Conservation (phyloP, 1,284 basidiomycete species). For the Phaffia rhodozyma region DNA sequence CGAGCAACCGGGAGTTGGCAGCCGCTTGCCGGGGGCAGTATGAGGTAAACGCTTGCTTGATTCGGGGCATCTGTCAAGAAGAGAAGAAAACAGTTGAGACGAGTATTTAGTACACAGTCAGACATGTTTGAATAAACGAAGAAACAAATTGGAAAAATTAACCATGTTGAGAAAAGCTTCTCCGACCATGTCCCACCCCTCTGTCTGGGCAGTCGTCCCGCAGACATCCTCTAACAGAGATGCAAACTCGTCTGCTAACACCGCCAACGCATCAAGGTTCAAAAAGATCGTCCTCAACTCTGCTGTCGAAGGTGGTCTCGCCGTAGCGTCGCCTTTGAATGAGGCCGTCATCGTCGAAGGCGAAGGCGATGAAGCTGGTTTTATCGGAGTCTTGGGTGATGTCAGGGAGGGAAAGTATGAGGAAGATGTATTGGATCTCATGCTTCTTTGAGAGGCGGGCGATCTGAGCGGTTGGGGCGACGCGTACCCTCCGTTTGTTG, state of each 20-base stretch:
- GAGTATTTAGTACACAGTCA: conserved; percentile 8
- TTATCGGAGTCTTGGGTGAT: not conserved
- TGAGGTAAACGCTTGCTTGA: conserved; percentile 65
- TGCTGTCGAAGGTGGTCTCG: conserved; percentile 51
- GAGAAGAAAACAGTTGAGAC: conserved; percentile 13
- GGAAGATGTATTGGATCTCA: not conserved
- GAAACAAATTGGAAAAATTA: conserved; percentile 22
- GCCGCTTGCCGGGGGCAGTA: conserved; percentile 79
- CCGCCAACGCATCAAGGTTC: conserved; percentile 62
- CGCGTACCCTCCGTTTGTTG: too few relatives aligned
- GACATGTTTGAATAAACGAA: conserved; percentile 19
- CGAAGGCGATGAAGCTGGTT: not conserved
- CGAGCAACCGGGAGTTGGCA: conserved; percentile 55
- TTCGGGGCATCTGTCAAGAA: conserved; percentile 49
- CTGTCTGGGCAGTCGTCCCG: conserved; percentile 42
- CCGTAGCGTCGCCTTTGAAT: not conserved
- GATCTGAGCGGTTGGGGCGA: not conserved
- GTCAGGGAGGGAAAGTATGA: conserved; percentile 9
- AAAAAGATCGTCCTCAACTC: conserved; percentile 65
- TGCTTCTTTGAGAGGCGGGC: not conserved
- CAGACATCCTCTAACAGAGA: conserved; percentile 35
- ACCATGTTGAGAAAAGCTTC: conserved; percentile 62
- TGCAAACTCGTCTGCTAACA: conserved; percentile 55
- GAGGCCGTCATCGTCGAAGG: not conserved
- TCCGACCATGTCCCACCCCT: conserved; percentile 59